These are phyloP conservation scores for Torulaspora microellipsoides DNA, from an alignment of 805 yeast genomes.

Conservation along the genomic window DNA sequence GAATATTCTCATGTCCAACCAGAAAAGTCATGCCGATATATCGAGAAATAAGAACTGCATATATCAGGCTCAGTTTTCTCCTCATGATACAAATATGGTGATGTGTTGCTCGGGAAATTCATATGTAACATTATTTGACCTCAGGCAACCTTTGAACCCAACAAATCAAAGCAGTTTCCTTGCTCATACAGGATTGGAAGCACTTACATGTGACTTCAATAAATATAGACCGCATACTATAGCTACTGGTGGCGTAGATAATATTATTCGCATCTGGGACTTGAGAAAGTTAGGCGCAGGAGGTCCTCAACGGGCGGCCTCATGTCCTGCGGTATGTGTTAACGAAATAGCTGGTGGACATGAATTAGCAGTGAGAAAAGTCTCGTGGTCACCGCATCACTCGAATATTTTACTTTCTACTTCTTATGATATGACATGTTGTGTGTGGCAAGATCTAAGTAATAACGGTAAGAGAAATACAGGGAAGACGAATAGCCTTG, in stretches of 20 bases:
- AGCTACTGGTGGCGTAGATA: conserved; percentile 92
- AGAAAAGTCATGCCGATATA: conserved; percentile 33
- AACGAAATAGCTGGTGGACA: conserved; percentile 76
- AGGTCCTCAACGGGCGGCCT: not conserved
- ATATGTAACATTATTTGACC: conserved; percentile 76
- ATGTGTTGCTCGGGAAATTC: conserved; percentile 71
- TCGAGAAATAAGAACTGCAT: conserved; percentile 51
- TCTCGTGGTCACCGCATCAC: conserved; percentile 86
- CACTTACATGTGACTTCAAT: conserved; percentile 82
- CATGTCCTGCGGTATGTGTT: conserved; percentile 41
- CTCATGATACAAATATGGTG: conserved; percentile 70
- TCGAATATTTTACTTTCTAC: conserved; percentile 66
- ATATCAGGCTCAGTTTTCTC: conserved; percentile 78
- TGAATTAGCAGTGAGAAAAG: conserved; percentile 78
- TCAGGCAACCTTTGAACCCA: conserved; percentile 60
- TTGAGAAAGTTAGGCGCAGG: conserved; percentile 54
- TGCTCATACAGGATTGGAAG: conserved; percentile 78
- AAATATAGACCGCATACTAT: conserved; percentile 75
- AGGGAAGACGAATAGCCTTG: conserved; percentile 42
- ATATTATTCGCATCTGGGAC: conserved; percentile 82
- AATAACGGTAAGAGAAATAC: conserved; percentile 50
- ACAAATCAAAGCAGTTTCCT: conserved; percentile 48
- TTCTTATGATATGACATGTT: conserved; percentile 89
- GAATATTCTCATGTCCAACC: conserved; percentile 37
- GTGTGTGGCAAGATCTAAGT: conserved; percentile 77